A percentile compares a stretch with the other conserved stretches of the same genome.
These are phyloP conservation scores for Silene conica DNA, from an alignment of 148 eudicot genomes.

Conservation along the genomic window DNA sequence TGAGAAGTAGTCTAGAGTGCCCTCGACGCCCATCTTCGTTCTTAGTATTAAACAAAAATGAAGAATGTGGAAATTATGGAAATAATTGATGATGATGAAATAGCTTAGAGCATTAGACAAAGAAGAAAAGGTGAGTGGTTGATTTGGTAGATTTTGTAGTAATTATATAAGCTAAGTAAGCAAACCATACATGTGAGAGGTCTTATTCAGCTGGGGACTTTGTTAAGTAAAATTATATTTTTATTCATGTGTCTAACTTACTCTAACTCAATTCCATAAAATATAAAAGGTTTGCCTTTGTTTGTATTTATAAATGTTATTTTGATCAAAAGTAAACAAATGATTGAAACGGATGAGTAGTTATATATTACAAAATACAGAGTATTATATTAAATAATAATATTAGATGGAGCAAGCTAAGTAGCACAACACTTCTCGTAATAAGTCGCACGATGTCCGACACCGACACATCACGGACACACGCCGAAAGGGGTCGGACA, in stretches of 20 bases:
- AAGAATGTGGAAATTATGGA: background rate
- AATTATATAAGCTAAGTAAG: constrained; percentile 15
- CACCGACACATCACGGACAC: too few species aligned
- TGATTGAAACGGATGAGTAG: too few species aligned
- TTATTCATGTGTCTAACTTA: background rate
- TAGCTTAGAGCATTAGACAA: background rate
- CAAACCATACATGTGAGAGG: constrained; percentile 12
- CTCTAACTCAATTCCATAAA: background rate
- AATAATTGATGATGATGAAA: constrained; percentile 19
- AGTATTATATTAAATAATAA: too few species aligned
- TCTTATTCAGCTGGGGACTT: background rate
- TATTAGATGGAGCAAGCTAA: too few species aligned
- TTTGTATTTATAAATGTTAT: too few species aligned
- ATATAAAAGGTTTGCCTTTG: too few species aligned
- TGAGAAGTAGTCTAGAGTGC: constrained; percentile 62
- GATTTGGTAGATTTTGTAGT: constrained; percentile 25
- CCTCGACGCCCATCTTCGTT: constrained; percentile 54
- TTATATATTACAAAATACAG: too few species aligned
- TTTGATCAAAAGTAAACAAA: too few species aligned
- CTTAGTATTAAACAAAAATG: background rate
- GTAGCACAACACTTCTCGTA: too few species aligned
- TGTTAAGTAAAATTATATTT: background rate
- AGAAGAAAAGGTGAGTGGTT: constrained; percentile 10
- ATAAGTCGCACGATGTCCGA: too few species aligned
- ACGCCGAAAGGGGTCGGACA: too few species aligned